Evolutionary conservation across 495 filamentous ascomycete species (phyloP).

Genomic region (Talaromyces trachyspermus): DNA sequence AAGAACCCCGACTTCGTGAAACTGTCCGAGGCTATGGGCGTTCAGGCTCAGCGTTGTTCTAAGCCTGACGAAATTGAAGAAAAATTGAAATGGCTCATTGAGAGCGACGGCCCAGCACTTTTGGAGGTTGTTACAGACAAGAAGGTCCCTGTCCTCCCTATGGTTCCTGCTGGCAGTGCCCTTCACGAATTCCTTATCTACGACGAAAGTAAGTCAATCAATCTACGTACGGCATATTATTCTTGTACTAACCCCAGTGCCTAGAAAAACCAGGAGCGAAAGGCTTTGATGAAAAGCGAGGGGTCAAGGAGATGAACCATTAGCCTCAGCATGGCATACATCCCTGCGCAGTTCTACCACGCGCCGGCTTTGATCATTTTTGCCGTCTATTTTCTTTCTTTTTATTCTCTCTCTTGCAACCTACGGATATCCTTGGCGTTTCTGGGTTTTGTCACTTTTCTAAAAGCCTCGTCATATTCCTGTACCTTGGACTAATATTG

Average conservation of each 20-base stretch:
- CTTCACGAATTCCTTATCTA: slow-evolving; percentile 93
- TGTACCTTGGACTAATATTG: not conserved
- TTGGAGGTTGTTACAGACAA: slow-evolving; percentile 58
- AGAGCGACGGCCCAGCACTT: slow-evolving; percentile 70
- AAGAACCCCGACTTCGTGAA: slow-evolving; percentile 84
- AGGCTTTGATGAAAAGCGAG: slow-evolving; percentile 65
- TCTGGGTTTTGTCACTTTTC: slow-evolving; percentile 1
- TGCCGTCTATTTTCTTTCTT: not conserved
- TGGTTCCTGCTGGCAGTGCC: slow-evolving; percentile 83
- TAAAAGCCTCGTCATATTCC: slow-evolving; percentile 6
- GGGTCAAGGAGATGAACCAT: slow-evolving; percentile 23
- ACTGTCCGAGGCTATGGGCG: slow-evolving; percentile 74
- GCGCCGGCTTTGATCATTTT: slow-evolving; percentile 1
- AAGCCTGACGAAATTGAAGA: slow-evolving; percentile 66
- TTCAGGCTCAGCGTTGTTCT: slow-evolving; percentile 57
- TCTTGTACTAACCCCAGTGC: slow-evolving; percentile 19
- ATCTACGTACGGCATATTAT: not conserved
- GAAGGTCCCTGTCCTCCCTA: slow-evolving; percentile 96
- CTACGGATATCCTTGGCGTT: slow-evolving; percentile 11
- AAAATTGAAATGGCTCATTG: slow-evolving; percentile 81
- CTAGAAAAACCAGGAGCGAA: slow-evolving; percentile 69
- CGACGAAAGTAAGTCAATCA: slow-evolving; percentile 57
- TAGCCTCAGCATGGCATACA: not conserved
- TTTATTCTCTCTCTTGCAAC: not conserved
- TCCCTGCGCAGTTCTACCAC: not conserved